phyloP scores from a whole-genome alignment of 768 basidiomycete species.

The Tulasnella sp. region DNA sequence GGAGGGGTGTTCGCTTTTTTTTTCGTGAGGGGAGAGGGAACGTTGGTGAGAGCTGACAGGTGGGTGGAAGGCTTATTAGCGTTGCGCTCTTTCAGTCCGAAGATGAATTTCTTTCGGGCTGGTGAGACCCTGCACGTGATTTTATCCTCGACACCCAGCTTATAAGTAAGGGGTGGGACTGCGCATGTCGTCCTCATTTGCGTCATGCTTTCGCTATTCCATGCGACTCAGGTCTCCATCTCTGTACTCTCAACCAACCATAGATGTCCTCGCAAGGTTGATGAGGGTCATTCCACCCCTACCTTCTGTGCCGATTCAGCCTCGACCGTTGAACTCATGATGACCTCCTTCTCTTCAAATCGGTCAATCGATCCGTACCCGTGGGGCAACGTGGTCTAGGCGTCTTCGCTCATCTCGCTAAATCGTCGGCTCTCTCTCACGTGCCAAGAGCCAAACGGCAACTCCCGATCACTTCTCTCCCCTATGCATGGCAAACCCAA shows the following conservation, averaged over 20 bases:
- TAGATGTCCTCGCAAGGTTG: not conserved
- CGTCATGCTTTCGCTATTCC: not conserved
- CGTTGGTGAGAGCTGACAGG: not conserved
- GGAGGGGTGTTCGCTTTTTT: not conserved
- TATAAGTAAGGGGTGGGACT: not conserved
- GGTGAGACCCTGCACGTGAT: not conserved
- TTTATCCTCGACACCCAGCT: not conserved
- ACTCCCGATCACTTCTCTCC: not conserved
- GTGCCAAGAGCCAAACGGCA: not conserved
- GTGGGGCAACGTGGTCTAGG: not conserved
- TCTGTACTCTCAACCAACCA: not conserved
- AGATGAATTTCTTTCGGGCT: not conserved
- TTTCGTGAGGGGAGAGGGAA: not conserved
- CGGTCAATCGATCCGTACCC: conserved; percentile 1
- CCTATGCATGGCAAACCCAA: not conserved
- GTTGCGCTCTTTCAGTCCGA: not conserved
- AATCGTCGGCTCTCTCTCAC: not conserved
- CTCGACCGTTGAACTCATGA: not conserved
- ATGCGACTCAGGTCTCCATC: too few relatives aligned
- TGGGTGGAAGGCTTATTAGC: not conserved
- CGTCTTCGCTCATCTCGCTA: not conserved
- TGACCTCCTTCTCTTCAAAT: not conserved
- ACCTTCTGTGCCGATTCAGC: not conserved
- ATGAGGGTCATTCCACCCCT: not conserved
- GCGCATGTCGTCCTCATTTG: conserved; percentile 1